Percentiles rank a stretch among this genome's conserved stretches.
phyloP scores from a whole-genome alignment of 331 rosid species.

The Pyrus hybrid region DNA sequence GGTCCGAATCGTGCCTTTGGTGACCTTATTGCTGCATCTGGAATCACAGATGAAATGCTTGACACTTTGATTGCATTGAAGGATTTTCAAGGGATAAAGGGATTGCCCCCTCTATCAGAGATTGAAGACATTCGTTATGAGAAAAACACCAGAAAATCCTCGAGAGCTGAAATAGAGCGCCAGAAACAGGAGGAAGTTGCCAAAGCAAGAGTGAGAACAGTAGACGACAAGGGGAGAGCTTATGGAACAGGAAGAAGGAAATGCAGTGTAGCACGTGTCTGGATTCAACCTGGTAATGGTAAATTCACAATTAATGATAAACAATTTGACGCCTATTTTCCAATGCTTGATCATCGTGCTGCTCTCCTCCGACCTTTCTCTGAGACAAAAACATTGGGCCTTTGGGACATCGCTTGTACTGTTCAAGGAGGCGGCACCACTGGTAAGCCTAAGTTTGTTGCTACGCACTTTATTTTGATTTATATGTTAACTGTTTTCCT shows the following conservation, averaged over 20 bases:
- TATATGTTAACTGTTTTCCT: neutral
- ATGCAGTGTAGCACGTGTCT: constrained; percentile 93
- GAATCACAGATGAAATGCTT: constrained; percentile 91
- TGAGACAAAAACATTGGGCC: constrained; percentile 90
- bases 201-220: constrained; percentile 80
- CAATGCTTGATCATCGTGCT: constrained; percentile 94
- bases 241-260: constrained; percentile 96
- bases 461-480: neutral
- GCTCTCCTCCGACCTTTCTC: constrained; percentile 88
- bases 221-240: constrained; percentile 89
- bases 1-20: constrained; percentile 90
- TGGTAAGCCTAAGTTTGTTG: constrained; percentile 33
- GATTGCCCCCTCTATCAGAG: constrained; percentile 76
- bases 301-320: constrained; percentile 71
- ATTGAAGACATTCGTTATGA: constrained; percentile 72
- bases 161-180: constrained; percentile 81
- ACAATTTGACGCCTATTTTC: constrained; percentile 88
- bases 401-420: constrained; percentile 79
- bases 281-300: constrained; percentile 86
- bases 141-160: constrained; percentile 56
- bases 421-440: constrained; percentile 93
- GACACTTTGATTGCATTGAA: constrained; percentile 83
- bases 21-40: constrained; percentile 83
- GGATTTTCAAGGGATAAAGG: constrained; percentile 69
- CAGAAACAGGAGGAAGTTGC: constrained; percentile 86